phyloP scores from a whole-genome alignment of 2,329 filamentous ascomycete genomes.

The Fusarium sp. region DNA sequence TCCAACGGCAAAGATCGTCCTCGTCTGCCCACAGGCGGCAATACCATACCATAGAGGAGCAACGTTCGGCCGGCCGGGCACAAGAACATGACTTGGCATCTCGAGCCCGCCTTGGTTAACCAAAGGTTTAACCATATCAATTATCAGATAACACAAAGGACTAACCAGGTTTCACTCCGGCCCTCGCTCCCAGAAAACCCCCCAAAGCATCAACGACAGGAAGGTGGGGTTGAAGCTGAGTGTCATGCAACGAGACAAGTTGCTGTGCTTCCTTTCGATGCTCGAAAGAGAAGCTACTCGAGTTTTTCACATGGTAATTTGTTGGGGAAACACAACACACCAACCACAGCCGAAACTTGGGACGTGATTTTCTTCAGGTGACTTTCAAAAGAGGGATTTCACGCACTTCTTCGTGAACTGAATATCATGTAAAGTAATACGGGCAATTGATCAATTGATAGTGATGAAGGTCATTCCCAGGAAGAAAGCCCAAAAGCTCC shows the following conservation, averaged over 20 bases:
- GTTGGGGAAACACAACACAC: too few relatives aligned
- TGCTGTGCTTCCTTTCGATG: slow-evolving; percentile 1
- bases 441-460: too few relatives aligned
- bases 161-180: neutral
- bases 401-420: too few relatives aligned
- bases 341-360: too few relatives aligned
- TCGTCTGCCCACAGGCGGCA: slow-evolving; percentile 8
- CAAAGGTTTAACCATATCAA: slow-evolving; percentile 6
- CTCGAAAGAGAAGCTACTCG: neutral
- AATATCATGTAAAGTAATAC: too few relatives aligned
- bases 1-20: neutral
- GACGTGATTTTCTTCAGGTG: too few relatives aligned
- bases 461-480: too few relatives aligned
- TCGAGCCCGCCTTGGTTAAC: neutral
- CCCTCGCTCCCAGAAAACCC: slow-evolving; percentile 7
- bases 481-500: too few relatives aligned
- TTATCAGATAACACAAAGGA: slow-evolving; percentile 4
- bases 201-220: slow-evolving; percentile 14
- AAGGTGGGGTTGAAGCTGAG: slow-evolving; percentile 7
- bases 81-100: neutral
- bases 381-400: too few relatives aligned
- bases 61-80: slow-evolving; percentile 2
- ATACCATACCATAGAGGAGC: slow-evolving; percentile 14
- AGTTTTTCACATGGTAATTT: neutral
- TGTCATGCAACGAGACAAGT: slow-evolving; percentile 13